These are phyloP conservation scores for Periconia sp. DNA, from an alignment of 2,329 filamentous ascomycete species.

Conservation along the genomic window DNA sequence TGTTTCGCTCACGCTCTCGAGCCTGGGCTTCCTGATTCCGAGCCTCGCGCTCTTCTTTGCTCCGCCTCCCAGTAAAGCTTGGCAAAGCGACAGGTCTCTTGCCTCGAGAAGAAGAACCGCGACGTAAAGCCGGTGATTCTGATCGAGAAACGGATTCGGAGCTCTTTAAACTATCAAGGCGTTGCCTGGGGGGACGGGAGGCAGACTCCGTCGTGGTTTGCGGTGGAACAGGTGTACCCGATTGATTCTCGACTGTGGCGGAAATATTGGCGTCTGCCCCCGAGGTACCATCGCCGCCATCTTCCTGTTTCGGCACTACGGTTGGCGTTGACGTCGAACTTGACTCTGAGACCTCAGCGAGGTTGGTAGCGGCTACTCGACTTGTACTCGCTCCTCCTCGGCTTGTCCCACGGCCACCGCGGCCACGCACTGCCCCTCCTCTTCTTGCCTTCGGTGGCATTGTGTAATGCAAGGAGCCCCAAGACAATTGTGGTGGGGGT, in stretches of 20 bases:
- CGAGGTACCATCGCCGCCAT: conserved; percentile 19
- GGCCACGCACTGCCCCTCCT: conserved; percentile 26
- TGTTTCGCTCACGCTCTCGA: conserved; percentile 45
- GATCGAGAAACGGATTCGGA: conserved; percentile 36
- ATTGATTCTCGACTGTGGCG: conserved; percentile 19
- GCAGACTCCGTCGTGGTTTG: conserved; percentile 14
- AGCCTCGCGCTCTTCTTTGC: conserved; percentile 52
- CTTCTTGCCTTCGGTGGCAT: conserved; percentile 43
- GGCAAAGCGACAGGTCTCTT: conserved; percentile 43
- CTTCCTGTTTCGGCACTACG: conserved; percentile 28
- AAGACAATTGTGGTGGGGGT: conserved; percentile 2
- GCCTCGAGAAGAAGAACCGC: conserved; percentile 30
- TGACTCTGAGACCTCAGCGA: no score
- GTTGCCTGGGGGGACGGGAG: conserved; percentile 28
- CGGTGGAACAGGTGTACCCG: no score
- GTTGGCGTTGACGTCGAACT: no score
- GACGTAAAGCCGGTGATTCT: conserved; percentile 36
- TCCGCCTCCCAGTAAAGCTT: conserved; percentile 52
- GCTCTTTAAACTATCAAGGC: conserved; percentile 36
- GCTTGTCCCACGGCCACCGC: conserved; percentile 28
- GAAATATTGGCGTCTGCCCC: conserved; percentile 15
- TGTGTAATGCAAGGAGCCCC: conserved; percentile 10
- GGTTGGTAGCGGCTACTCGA: no score
- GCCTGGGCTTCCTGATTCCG: conserved; percentile 48
- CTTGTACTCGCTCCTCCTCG: conserved; percentile 31